Percentiles rank a stretch among this genome's conserved stretches.
phyloP scores from a whole-genome alignment of 305 asterid species.

The Rubia occidens region DNA sequence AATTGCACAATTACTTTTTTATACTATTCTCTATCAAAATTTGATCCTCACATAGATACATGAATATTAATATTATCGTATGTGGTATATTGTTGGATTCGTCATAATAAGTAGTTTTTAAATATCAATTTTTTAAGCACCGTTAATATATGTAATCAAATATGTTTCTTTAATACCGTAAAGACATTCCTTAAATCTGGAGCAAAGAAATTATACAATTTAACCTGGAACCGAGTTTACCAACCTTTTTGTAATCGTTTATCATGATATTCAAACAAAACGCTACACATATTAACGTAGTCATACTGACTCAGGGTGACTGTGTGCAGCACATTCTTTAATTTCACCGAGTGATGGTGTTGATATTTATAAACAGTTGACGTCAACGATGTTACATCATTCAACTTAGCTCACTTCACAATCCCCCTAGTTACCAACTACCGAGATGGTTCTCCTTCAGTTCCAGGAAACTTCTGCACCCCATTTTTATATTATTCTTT shows the following conservation, averaged over 20 bases:
- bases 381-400: constrained; percentile 46
- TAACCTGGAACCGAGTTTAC: too few species aligned
- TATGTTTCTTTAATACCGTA: too few species aligned
- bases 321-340: background rate
- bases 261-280: background rate
- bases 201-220: too few species aligned
- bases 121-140: too few species aligned
- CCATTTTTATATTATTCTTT: background rate
- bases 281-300: background rate
- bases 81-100: too few species aligned
- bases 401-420: constrained; percentile 8
- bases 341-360: background rate
- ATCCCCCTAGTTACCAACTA: background rate
- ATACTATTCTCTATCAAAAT: too few species aligned
- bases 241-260: background rate
- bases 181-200: too few species aligned
- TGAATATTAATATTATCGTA: too few species aligned
- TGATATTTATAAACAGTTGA: constrained; percentile 19
- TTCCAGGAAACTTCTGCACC: constrained; percentile 44
- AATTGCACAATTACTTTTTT: too few species aligned
- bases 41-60: too few species aligned
- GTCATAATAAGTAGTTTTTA: too few species aligned
- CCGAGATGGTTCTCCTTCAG: constrained; percentile 35
- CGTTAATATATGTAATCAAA: too few species aligned
- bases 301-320: background rate